These are phyloP conservation scores for Grosmannia huntii DNA, from an alignment of 2,329 filamentous ascomycete species.

Conservation along the genomic window DNA sequence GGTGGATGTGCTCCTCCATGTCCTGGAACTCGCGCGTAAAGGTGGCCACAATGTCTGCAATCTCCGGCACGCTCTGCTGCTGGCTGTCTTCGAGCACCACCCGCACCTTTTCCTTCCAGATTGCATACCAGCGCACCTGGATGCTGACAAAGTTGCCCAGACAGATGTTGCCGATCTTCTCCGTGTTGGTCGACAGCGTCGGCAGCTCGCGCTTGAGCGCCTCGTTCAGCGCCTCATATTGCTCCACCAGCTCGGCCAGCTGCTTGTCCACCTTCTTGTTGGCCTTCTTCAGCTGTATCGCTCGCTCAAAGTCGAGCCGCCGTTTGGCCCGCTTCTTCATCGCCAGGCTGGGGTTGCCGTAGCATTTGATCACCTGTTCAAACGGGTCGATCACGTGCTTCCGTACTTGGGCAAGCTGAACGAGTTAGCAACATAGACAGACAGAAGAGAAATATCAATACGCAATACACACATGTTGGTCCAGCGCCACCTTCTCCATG, in stretches of 20 bases:
- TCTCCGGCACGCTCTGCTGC: slow-evolving; percentile 42
- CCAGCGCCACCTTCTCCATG: slow-evolving; percentile 68
- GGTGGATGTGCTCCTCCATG: slow-evolving; percentile 55
- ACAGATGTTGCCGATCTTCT: slow-evolving; percentile 71
- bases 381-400: slow-evolving; percentile 67
- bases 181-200: slow-evolving; percentile 67
- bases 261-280: slow-evolving; percentile 84
- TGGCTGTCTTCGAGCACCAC: slow-evolving; percentile 51
- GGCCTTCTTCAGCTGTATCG: slow-evolving; percentile 60
- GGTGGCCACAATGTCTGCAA: slow-evolving; percentile 60
- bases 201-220: slow-evolving; percentile 88
- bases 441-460: not conserved
- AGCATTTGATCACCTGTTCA: slow-evolving; percentile 30
- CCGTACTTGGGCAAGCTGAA: slow-evolving; percentile 49
- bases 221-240: slow-evolving; percentile 85
- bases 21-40: slow-evolving; percentile 72
- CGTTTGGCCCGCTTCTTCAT: slow-evolving; percentile 94
- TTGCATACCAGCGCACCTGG: slow-evolving; percentile 69
- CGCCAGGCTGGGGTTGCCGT: slow-evolving; percentile 71
- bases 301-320: slow-evolving; percentile 78
- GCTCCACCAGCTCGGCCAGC: slow-evolving; percentile 69
- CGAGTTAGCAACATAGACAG: slow-evolving; percentile 18
- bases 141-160: slow-evolving; percentile 74
- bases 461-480: slow-evolving; percentile 35
- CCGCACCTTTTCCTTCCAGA: slow-evolving; percentile 74